Evolutionary conservation across 345 rosid genomes (phyloP), one percentile per base, ranked within the genome.

Genomic region (Brassica rapa): DNA sequence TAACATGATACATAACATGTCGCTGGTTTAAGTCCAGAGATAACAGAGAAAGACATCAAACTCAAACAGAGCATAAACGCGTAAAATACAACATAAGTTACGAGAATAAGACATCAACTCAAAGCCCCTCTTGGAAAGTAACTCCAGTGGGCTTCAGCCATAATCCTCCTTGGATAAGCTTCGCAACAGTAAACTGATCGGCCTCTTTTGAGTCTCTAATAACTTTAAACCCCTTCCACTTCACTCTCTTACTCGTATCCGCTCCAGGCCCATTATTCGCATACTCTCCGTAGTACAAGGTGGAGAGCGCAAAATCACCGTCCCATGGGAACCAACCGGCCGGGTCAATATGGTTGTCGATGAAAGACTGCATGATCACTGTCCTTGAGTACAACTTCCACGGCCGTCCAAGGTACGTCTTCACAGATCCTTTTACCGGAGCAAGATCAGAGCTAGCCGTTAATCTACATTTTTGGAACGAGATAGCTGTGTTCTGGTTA

Each of bases 141-240:
- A 91, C 98, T 68, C 97, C 98, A 8, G 90, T 86, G 2, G 91
- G 81, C 39, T 89, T 88, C 73, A 93, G 46, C 98, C 98, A 91
- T 0, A 86, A 51, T 14, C 91, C 93, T 30, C 95, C 98, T 49
- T 78, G 89, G 4, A 93, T 93, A 60, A 93, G 85, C 77, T 85
- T 83, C 0, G 88, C 88, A 43, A 93, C 98, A 0, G 97, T 93
- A 73, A 93, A 93, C 63, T 86, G 80, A 6, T 78, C 81, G 4
- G 98, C 97, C 61, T 91, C 97, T 4, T 65, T 71, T 2, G 88
- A 66, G 2, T 84, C 77, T 0, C 73, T 90, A 35, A 90, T 89
- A 27, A 88, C 86, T 37, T 59, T 86, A 59, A 75, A 91, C 0
- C 97, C 97, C 0, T 86, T 80, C 98, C 98, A 92, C 0, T 73